Base-by-base conservation (phyloP, 2,329 filamentous ascomycete species). In the Paraphaeosphaeria minitans region DNA sequence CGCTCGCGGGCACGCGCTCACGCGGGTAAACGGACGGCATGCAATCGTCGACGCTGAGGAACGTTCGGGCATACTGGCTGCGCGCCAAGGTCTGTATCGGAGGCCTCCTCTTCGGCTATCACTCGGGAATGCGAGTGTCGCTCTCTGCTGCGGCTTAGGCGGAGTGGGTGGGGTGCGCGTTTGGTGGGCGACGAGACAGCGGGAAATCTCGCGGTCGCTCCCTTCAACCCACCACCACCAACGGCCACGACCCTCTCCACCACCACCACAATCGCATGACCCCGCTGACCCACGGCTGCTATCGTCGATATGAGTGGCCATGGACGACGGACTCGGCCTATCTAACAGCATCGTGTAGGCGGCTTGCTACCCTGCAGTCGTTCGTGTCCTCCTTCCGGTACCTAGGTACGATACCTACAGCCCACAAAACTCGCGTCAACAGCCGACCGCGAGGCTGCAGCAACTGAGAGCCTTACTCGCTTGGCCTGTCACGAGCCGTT, bases 381-480 rank as follows among this genome's bases (percentile, higher is more conserved):
- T 83, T 81, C 65, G 68, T 78, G 43, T 61, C 72, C 47, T 79
- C 80, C 58, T 82, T 81, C 59, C 60, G 73, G n/a, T n/a, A n/a
- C n/a, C n/a, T n/a, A n/a, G 12, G 24, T 82, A 80, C 60, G 72
- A 72, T n/a, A 68, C n/a, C n/a, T n/a, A n/a, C 71, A 12, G 66
- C 67, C 3, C 66, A 80, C 46, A 72, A 76, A 53, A 81, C 79
- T 0, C 74, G 71, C 3, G 71, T 79, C 60, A 81, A 79, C 58
- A 80, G 80, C 4, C 80, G 83, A 50, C 80, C 37, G 80, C 83
- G 21, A 79, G 80, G 2, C 79, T 84, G 19, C 81, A 84, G 54
- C 82, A 84, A 60, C 79, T 82, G 9, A 83, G 82, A 24, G 82
- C 82, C 35, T 82, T 85, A 58, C 78, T 82, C 29, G 82, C 82